phyloP scores from a whole-genome alignment of 257 asterid genomes.

The Nicotiana tabacum region DNA sequence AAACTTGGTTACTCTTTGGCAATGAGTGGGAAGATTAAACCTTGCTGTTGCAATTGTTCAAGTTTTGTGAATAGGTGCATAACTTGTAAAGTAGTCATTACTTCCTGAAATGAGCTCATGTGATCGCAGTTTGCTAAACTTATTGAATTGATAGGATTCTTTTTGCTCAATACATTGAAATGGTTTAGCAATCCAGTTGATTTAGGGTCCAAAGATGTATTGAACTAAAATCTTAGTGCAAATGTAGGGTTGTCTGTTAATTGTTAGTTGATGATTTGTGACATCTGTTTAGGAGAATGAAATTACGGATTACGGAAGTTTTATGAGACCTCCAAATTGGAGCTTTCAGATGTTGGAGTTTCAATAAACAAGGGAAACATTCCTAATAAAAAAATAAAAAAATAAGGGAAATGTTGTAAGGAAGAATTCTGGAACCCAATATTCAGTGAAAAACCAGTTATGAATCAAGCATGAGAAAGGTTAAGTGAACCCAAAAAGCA shows the following conservation, averaged over 20 bases:
- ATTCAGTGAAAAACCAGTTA: not conserved
- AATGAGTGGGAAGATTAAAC: not conserved
- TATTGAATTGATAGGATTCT: not conserved
- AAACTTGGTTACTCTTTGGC: not conserved
- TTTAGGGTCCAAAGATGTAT: not conserved
- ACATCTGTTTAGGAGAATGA: not conserved
- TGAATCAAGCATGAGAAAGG: not conserved
- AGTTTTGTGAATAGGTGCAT: not conserved
- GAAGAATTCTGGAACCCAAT: not conserved
- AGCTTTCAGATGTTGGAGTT: not conserved
- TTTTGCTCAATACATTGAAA: not conserved
- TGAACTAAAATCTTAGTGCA: not conserved
- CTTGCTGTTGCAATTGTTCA: not conserved
- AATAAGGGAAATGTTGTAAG: not conserved
- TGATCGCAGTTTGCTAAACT: not conserved
- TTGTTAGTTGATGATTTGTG: not conserved
- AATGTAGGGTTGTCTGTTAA: not conserved
- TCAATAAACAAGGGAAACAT: not conserved
- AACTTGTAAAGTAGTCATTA: not conserved
- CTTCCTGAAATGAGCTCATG: not conserved
- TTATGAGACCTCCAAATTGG: not conserved
- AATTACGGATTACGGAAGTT: not conserved
- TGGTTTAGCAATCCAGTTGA: not conserved
- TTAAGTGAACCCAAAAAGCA: not conserved
- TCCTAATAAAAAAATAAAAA: not conserved